phyloP scores from a whole-genome alignment of 116 monocot species.

The Trichopus zeylanicus region DNA sequence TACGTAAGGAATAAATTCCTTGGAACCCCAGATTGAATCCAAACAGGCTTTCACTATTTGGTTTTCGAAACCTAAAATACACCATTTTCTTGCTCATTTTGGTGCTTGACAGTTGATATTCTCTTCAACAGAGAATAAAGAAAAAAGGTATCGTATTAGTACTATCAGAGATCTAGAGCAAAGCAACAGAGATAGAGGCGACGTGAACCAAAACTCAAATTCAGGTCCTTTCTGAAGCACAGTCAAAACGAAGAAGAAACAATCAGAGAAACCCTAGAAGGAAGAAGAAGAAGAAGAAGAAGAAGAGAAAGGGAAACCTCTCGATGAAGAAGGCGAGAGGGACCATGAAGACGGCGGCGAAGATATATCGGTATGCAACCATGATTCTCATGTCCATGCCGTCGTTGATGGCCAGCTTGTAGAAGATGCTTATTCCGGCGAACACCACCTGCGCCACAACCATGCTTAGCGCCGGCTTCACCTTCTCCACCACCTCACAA shows the following conservation, averaged over 20 bases:
- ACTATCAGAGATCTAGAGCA: no score
- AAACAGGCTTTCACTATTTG: no score
- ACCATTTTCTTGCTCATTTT: no score
- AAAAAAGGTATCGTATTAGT: no score
- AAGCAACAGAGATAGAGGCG: no score
- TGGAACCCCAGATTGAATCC: no score
- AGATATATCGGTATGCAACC: constrained; percentile 37
- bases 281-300: background rate
- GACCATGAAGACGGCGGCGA: constrained; percentile 23
- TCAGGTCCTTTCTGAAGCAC: no score
- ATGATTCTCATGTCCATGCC: constrained; percentile 42
- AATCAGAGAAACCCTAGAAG: background rate
- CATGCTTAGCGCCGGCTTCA: constrained; percentile 30
- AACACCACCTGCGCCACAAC: constrained; percentile 25
- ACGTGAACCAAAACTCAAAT: no score
- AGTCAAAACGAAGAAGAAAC: background rate
- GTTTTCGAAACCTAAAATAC: no score
- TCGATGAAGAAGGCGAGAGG: constrained; percentile 44
- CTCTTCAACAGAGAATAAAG: no score
- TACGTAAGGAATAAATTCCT: no score
- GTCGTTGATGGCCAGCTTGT: constrained; percentile 41
- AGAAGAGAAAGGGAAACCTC: constrained; percentile 11
- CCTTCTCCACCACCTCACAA: constrained; percentile 12
- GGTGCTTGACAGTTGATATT: no score
- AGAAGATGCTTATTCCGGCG: constrained; percentile 36